Conservation (phyloP, 768 basidiomycete species). For the Tricholomella constricta region DNA sequence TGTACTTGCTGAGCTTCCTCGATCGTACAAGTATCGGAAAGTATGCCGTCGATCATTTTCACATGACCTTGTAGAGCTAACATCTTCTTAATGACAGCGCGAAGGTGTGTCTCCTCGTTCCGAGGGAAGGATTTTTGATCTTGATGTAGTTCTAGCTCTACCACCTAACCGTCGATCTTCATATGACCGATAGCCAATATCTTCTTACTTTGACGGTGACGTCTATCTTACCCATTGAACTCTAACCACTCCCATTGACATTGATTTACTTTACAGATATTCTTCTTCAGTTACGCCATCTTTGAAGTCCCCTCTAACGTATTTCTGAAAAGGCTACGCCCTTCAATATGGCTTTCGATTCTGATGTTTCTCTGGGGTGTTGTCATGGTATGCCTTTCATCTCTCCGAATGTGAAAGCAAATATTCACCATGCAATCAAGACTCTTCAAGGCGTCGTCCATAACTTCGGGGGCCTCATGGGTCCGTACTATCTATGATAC, state of each 20-base stretch:
- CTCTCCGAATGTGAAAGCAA: neutral
- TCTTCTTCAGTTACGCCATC: conserved; percentile 67
- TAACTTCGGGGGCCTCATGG: conserved; percentile 68
- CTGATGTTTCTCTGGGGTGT: conserved; percentile 78
- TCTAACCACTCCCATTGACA: neutral
- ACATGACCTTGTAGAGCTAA: conserved; percentile 8
- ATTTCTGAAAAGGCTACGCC: conserved; percentile 70
- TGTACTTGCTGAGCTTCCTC: conserved; percentile 74
- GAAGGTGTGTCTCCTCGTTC: conserved; percentile 33
- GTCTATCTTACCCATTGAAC: conserved; percentile 16
- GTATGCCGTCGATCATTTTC: conserved; percentile 34
- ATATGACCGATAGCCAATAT: conserved; percentile 68
- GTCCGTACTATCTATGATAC: conserved; percentile 35
- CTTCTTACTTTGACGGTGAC: conserved; percentile 58
- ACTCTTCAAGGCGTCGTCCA: conserved; percentile 72
- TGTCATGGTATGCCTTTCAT: conserved; percentile 57
- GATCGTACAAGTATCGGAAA: conserved; percentile 56
- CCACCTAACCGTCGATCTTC: conserved; percentile 55
- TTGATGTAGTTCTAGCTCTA: conserved; percentile 53
- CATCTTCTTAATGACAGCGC: conserved; percentile 34
- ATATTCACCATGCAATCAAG: conserved; percentile 34
- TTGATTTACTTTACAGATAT: conserved; percentile 25
- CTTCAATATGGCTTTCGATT: conserved; percentile 74
- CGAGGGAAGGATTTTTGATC: neutral
- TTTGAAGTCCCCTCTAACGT: conserved; percentile 81